Evolutionary conservation across 129 eudicot genomes (phyloP).

Genomic region (Pseudognaphalium luteoalbum): DNA sequence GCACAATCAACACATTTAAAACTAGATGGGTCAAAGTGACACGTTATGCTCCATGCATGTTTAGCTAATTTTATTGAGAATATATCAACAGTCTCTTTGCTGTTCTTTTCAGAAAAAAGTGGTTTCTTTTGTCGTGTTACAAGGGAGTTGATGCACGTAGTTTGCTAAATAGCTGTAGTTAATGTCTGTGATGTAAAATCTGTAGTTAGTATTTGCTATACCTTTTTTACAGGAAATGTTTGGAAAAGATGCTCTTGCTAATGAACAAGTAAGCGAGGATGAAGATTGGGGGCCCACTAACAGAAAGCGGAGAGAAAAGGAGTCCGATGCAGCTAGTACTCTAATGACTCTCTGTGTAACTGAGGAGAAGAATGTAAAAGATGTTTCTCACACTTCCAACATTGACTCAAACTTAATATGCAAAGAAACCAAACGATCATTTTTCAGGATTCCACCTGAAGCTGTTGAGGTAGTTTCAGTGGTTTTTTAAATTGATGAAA

Average conservation of each 20-base stretch:
- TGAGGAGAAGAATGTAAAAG: slow-evolving; percentile 40
- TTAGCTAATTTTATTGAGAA: not conserved
- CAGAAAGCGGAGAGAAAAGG: slow-evolving; percentile 70
- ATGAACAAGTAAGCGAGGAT: slow-evolving; percentile 82
- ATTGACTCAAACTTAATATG: slow-evolving; percentile 26
- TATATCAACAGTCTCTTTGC: not conserved
- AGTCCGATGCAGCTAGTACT: slow-evolving; percentile 76
- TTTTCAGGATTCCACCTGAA: slow-evolving; percentile 65
- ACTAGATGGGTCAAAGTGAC: not conserved
- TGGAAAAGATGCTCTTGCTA: slow-evolving; percentile 66
- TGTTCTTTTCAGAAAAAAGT: not conserved
- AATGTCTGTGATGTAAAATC: not conserved
- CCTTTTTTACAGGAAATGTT: slow-evolving; percentile 72
- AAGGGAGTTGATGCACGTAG: not conserved
- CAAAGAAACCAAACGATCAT: slow-evolving; percentile 43
- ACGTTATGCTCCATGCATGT: not conserved
- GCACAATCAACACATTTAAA: not conserved
- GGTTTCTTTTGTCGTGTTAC: not conserved
- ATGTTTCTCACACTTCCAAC: slow-evolving; percentile 17
- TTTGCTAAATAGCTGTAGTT: slow-evolving; percentile 9
- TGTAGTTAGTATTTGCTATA: not conserved
- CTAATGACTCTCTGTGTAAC: slow-evolving; percentile 64
- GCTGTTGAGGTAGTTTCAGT: slow-evolving; percentile 65
- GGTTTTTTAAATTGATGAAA: not conserved
- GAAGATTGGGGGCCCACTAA: slow-evolving; percentile 96